Percentiles rank a stretch among this genome's conserved stretches.
Conservation (phyloP, 495 filamentous ascomycete species). For the Podospora tetraspora region DNA sequence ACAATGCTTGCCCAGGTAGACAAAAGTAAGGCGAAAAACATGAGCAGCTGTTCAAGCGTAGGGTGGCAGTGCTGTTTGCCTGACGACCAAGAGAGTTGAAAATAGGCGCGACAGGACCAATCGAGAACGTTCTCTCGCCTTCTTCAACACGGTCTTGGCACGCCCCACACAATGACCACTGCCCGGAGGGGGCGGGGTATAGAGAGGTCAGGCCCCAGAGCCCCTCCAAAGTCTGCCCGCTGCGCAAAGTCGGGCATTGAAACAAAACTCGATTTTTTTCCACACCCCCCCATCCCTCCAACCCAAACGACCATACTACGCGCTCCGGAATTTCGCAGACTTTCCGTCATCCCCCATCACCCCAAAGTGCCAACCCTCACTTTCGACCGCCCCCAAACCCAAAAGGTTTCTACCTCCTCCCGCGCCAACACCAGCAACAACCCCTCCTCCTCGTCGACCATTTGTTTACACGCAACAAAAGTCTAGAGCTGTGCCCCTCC, state of each 20-base stretch:
- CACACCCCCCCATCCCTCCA: not conserved
- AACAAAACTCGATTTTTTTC: constrained; percentile 20
- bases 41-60: not conserved
- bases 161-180: constrained; percentile 1
- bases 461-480: constrained; percentile 27
- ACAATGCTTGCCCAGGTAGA: not conserved
- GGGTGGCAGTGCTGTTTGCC: not conserved
- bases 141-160: constrained; percentile 24
- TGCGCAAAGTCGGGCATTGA: constrained; percentile 19
- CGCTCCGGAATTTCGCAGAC: constrained; percentile 2
- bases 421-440: not conserved
- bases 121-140: constrained; percentile 30
- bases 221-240: constrained; percentile 11
- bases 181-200: constrained; percentile 27
- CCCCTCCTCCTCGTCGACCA: not conserved
- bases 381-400: not conserved
- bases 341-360: constrained; percentile 2
- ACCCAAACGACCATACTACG: constrained; percentile 10
- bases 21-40: not conserved
- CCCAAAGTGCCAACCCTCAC: not conserved
- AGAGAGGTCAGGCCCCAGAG: not conserved
- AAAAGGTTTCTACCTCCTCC: not conserved
- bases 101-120: constrained; percentile 6
- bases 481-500: constrained; percentile 20
- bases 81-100: not conserved